Evolutionary conservation across 495 filamentous ascomycete species (phyloP).

Genomic region (Penicillium goetzii): DNA sequence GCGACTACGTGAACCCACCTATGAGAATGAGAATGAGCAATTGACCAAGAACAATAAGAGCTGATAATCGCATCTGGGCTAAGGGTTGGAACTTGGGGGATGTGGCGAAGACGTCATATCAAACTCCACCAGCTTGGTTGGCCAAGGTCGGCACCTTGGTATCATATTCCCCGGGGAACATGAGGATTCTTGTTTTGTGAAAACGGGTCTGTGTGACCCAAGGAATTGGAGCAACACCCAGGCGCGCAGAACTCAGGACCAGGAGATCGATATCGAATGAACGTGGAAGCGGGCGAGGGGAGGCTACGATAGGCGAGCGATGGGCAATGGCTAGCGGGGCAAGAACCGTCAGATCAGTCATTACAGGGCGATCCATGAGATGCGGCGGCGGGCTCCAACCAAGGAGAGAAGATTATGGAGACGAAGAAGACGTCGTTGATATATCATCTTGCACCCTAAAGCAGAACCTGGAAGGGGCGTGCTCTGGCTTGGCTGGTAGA

Average conservation of each 20-base stretch:
- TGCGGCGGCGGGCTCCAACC: not conserved
- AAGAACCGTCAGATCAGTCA: not conserved
- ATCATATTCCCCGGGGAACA: not conserved
- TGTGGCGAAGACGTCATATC: conserved; percentile 18
- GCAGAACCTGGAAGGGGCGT: no score
- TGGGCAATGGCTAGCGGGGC: not conserved
- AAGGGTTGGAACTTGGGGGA: not conserved
- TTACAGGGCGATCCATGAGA: not conserved
- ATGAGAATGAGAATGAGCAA: not conserved
- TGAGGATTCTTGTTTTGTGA: not conserved
- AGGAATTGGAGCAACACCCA: not conserved
- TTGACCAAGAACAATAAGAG: not conserved
- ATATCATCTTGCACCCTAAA: conserved; percentile 3
- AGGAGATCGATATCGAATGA: not conserved
- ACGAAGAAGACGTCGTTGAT: conserved; percentile 1
- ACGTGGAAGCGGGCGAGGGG: not conserved
- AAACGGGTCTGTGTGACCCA: conserved; percentile 7
- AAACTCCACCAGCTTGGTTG: conserved; percentile 8
- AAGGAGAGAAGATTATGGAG: not conserved
- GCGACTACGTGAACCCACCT: not conserved
- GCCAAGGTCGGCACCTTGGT: conserved; percentile 13
- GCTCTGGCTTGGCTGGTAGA: not conserved
- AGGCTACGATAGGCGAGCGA: conserved; percentile 3
- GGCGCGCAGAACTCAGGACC: not conserved
- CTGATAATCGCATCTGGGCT: not conserved